These are phyloP conservation scores for Murraya paniculata DNA, from an alignment of 345 rosid species.

Conservation along the genomic window DNA sequence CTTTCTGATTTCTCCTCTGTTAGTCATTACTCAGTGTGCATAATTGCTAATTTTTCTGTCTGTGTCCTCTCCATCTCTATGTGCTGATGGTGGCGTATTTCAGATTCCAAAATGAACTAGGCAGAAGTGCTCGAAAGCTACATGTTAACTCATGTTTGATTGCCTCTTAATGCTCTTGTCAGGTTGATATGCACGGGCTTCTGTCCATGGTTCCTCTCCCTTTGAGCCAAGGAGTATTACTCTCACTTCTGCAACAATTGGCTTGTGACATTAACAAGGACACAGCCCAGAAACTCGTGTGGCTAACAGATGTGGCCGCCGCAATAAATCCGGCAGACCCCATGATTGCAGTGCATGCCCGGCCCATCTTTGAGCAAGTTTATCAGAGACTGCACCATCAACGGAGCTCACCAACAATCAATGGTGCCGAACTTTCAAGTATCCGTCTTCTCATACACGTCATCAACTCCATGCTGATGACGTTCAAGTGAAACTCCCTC, in stretches of 20 bases:
- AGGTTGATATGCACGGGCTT: slow-evolving; percentile 71
- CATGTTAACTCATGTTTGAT: neutral
- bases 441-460: slow-evolving; percentile 72
- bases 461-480: slow-evolving; percentile 59
- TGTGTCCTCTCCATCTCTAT: neutral
- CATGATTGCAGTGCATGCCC: slow-evolving; percentile 50
- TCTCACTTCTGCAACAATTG: slow-evolving; percentile 81
- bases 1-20: no score
- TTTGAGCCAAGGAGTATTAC: slow-evolving; percentile 84
- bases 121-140: neutral
- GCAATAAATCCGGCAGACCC: slow-evolving; percentile 77
- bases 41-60: neutral
- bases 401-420: slow-evolving; percentile 39
- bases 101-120: neutral
- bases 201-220: slow-evolving; percentile 57
- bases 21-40: neutral
- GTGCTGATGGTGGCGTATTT: neutral
- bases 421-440: slow-evolving; percentile 42
- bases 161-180: neutral
- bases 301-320: slow-evolving; percentile 82
- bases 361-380: slow-evolving; percentile 79
- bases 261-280: slow-evolving; percentile 74
- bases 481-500: slow-evolving; percentile 45
- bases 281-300: slow-evolving; percentile 51
- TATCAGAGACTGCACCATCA: slow-evolving; percentile 57